A percentile compares a stretch with the other conserved stretches of the same genome.
These are phyloP conservation scores for Blastomyces percursus DNA, from an alignment of 2,329 filamentous ascomycete species.

Conservation along the genomic window DNA sequence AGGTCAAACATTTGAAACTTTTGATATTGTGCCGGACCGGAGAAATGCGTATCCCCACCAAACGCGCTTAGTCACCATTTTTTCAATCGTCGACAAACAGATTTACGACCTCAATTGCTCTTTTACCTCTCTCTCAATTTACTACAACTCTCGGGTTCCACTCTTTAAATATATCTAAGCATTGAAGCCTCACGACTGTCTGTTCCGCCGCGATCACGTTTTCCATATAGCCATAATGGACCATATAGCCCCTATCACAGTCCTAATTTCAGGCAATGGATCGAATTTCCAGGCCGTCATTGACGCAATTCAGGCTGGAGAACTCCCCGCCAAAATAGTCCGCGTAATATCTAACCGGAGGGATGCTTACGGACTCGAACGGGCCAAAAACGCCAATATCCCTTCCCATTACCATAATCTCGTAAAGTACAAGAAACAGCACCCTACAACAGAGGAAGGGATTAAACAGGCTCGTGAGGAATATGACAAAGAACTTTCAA, in stretches of 20 bases:
- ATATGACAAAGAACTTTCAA: slow-evolving; percentile 67
- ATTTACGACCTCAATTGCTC: neutral
- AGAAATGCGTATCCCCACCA: neutral
- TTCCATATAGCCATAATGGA: neutral
- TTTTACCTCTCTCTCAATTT: neutral
- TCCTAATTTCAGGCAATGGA: slow-evolving; percentile 63
- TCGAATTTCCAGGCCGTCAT: slow-evolving; percentile 72
- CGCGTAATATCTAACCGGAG: slow-evolving; percentile 58
- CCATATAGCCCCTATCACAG: slow-evolving; percentile 44
- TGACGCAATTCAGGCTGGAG: slow-evolving; percentile 42
- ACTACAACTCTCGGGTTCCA: too few relatives aligned
- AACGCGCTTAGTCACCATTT: neutral
- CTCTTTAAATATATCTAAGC: neutral
- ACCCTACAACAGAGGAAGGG: slow-evolving; percentile 45
- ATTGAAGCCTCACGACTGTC: neutral
- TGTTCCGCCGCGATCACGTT: neutral
- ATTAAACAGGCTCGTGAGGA: slow-evolving; percentile 45
- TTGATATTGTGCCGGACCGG: neutral
- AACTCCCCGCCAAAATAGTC: slow-evolving; percentile 45
- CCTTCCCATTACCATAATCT: slow-evolving; percentile 74
- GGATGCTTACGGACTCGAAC: slow-evolving; percentile 52
- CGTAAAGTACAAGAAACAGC: slow-evolving; percentile 60
- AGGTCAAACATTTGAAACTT: neutral
- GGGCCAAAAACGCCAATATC: slow-evolving; percentile 51
- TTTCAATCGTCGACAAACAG: too few relatives aligned